These are phyloP conservation scores for Tilletia horrida DNA, from an alignment of 1,284 basidiomycete species.

Conservation along the genomic window DNA sequence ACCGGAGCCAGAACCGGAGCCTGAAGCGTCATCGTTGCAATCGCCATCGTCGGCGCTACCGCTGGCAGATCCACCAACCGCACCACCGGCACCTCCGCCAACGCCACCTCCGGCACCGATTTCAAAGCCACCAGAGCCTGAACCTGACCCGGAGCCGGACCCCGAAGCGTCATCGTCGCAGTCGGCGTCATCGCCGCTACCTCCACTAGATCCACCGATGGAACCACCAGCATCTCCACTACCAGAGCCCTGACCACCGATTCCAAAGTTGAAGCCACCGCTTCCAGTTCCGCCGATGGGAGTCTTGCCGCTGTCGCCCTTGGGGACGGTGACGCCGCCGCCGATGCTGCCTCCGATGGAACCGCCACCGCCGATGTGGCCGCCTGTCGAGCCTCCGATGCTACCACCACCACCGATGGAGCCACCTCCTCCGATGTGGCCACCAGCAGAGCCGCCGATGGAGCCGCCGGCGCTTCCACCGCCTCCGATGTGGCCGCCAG, in stretches of 20 bases:
- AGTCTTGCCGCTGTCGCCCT: slow-evolving; percentile 11
- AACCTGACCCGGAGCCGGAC: no score
- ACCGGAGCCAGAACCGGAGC: slow-evolving; percentile 14
- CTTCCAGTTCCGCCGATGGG: slow-evolving; percentile 1
- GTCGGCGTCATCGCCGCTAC: no score
- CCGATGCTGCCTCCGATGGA: not conserved
- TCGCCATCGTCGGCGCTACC: not conserved
- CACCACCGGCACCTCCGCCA: no score
- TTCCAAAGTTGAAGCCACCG: not conserved
- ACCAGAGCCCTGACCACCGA: not conserved
- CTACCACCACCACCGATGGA: slow-evolving; percentile 5
- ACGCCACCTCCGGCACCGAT: no score
- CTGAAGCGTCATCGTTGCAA: not conserved
- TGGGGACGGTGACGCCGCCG: not conserved
- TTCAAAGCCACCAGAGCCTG: no score
- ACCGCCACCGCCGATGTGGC: not conserved
- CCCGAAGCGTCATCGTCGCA: no score
- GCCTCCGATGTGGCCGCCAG: no score
- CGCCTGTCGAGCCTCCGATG: slow-evolving; percentile 10
- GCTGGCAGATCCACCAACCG: no score
- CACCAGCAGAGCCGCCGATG: not conserved
- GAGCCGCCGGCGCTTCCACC: not conserved
- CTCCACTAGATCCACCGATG: no score
- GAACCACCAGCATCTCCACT: not conserved
- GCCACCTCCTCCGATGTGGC: not conserved